A percentile compares a stretch with the other conserved stretches of the same genome.
These are phyloP conservation scores for Calonectria pseudoreteaudii DNA, from an alignment of 2,329 filamentous ascomycete species.

Conservation along the genomic window DNA sequence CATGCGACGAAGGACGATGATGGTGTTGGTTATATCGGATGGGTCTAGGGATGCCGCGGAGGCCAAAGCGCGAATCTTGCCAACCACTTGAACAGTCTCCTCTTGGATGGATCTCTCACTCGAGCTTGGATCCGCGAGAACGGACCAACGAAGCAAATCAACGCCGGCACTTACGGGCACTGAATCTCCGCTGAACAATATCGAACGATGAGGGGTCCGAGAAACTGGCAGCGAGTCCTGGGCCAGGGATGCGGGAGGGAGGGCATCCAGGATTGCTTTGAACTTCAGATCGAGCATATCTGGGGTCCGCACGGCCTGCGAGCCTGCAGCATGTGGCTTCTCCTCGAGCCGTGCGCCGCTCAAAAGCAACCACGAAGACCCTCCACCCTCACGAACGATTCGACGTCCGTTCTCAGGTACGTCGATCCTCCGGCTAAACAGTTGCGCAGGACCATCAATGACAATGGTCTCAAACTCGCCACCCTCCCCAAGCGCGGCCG, in stretches of 20 bases:
- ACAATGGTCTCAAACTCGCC: conserved; percentile 97
- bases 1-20: conserved; percentile 84
- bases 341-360: conserved; percentile 64
- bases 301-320: conserved; percentile 65
- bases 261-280: conserved; percentile 50
- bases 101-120: conserved; percentile 52
- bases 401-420: conserved; percentile 66
- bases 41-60: conserved; percentile 42
- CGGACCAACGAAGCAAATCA: conserved; percentile 52
- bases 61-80: conserved; percentile 57
- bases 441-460: conserved; percentile 76
- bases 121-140: conserved; percentile 45
- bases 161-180: conserved; percentile 31
- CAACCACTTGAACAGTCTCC: conserved; percentile 62
- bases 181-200: conserved; percentile 9
- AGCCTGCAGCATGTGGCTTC: conserved; percentile 45
- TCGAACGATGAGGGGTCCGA: conserved; percentile 7
- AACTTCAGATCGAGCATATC: conserved; percentile 75
- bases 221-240: conserved; percentile 19
- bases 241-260: conserved; percentile 36
- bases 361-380: conserved; percentile 79
- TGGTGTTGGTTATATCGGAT: conserved; percentile 63
- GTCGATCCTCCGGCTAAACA: conserved; percentile 80
- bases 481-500: conserved; percentile 84
- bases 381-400: conserved; percentile 77